Evolutionary conservation across 73 alveolate species (phyloP).

Genomic region (Diophrys appendiculata): DNA sequence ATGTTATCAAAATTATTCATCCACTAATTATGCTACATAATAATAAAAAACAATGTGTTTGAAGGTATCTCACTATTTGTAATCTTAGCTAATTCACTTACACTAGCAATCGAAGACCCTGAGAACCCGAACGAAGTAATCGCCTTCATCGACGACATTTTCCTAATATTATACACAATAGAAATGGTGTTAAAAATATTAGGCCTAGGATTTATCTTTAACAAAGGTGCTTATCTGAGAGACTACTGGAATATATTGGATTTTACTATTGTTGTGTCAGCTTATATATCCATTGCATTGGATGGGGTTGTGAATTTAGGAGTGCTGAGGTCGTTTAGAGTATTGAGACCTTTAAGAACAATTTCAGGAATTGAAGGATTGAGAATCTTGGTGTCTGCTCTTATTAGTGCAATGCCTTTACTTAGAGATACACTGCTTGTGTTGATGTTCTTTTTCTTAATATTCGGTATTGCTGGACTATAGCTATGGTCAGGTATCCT

Average conservation of each 20-base stretch:
- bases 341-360: slow-evolving; percentile 95
- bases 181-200: slow-evolving; percentile 62
- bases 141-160: slow-evolving; percentile 28
- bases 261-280: slow-evolving; percentile 73
- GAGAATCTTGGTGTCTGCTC: slow-evolving; percentile 86
- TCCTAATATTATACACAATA: slow-evolving; percentile 47
- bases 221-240: slow-evolving; percentile 73
- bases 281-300: slow-evolving; percentile 64
- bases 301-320: slow-evolving; percentile 66
- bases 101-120: slow-evolving; percentile 86
- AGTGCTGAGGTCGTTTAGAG: slow-evolving; percentile 94
- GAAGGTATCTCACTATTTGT: slow-evolving; percentile 57
- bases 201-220: slow-evolving; percentile 67
- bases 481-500: slow-evolving; percentile 91
- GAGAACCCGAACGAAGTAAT: slow-evolving; percentile 14
- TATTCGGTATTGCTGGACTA: slow-evolving; percentile 95
- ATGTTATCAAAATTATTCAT: too few species aligned
- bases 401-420: slow-evolving; percentile 88
- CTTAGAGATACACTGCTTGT: slow-evolving; percentile 88
- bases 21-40: slow-evolving; percentile 12
- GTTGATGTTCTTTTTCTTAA: slow-evolving; percentile 81
- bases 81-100: slow-evolving; percentile 63
- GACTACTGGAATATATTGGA: slow-evolving; percentile 87
- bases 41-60: slow-evolving; percentile 27
- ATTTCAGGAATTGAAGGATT: slow-evolving; percentile 93